Evolutionary conservation across 441 rosid genomes (phyloP).

Genomic region (Pelargonium cotyledonis): DNA sequence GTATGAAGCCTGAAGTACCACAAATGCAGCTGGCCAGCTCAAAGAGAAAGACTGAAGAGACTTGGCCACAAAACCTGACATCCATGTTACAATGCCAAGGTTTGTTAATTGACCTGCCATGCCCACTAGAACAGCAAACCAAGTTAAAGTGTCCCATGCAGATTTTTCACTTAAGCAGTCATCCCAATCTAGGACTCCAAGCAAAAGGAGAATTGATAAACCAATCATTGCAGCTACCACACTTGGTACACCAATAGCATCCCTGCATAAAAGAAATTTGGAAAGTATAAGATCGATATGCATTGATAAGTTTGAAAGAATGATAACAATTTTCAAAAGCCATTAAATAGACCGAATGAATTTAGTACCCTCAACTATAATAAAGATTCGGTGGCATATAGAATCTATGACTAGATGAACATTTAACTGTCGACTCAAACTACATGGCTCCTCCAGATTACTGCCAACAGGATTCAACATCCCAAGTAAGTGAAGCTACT

Average conservation of each 20-base stretch:
- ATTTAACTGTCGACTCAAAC: no score
- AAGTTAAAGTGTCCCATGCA: conserved; percentile 94
- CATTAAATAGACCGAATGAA: no score
- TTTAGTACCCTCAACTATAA: no score
- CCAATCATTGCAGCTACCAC: conserved; percentile 96
- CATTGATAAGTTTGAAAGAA: no score
- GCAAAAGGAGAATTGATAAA: conserved; percentile 66
- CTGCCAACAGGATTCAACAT: no score
- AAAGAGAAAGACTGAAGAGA: conserved; percentile 57
- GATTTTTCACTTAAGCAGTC: conserved; percentile 92
- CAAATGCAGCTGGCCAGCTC: conserved; percentile 86
- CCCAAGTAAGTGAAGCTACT: no score
- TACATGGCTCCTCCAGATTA: no score
- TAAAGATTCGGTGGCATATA: no score
- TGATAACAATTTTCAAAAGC: no score
- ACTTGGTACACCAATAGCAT: conserved; percentile 68
- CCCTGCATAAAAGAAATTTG: conserved; percentile 34
- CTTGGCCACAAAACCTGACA: conserved; percentile 68
- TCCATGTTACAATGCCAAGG: conserved; percentile 79
- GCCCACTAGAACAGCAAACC: conserved; percentile 89
- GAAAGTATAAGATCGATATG: neutral
- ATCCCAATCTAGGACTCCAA: conserved; percentile 93
- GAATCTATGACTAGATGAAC: no score
- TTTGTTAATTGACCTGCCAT: conserved; percentile 89
- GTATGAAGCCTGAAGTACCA: conserved; percentile 76